Evolutionary conservation across 2,329 filamentous ascomycete genomes (phyloP).

Genomic region (Nothophoma quercina): DNA sequence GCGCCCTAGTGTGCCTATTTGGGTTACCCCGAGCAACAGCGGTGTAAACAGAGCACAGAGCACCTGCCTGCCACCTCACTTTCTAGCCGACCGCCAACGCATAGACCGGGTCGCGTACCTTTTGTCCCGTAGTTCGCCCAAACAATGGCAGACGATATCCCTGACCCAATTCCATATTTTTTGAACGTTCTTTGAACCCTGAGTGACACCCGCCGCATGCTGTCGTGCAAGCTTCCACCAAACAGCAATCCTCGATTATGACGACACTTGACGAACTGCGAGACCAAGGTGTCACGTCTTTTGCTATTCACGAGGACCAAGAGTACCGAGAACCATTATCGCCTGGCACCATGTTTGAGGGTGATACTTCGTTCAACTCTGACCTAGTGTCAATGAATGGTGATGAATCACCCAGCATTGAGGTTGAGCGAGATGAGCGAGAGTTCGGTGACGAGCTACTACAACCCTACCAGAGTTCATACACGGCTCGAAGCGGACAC

Average conservation of each 20-base stretch:
- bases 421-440: conserved; percentile 37
- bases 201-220: conserved; percentile 20
- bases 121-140: conserved; percentile 19
- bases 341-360: conserved; percentile 42
- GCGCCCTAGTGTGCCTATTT: conserved; percentile 13
- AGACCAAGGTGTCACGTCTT: conserved; percentile 41
- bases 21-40: conserved; percentile 28
- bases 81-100: conserved; percentile 25
- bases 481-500: conserved; percentile 38
- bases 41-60: too few relatives aligned
- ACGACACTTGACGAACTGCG: conserved; percentile 43
- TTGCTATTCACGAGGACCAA: conserved; percentile 45
- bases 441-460: conserved; percentile 30
- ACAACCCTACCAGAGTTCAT: conserved; percentile 42
- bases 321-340: conserved; percentile 41
- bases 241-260: conserved; percentile 34
- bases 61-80: conserved; percentile 8
- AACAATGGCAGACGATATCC: conserved; percentile 15
- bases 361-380: conserved; percentile 43
- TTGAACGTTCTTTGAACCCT: conserved; percentile 25
- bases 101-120: conserved; percentile 18
- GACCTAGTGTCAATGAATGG: conserved; percentile 39
- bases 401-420: conserved; percentile 42
- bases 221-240: conserved; percentile 23
- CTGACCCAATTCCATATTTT: conserved; percentile 15